Conservation (phyloP, 345 rosid species). For the Hypericum perforatum region DNA sequence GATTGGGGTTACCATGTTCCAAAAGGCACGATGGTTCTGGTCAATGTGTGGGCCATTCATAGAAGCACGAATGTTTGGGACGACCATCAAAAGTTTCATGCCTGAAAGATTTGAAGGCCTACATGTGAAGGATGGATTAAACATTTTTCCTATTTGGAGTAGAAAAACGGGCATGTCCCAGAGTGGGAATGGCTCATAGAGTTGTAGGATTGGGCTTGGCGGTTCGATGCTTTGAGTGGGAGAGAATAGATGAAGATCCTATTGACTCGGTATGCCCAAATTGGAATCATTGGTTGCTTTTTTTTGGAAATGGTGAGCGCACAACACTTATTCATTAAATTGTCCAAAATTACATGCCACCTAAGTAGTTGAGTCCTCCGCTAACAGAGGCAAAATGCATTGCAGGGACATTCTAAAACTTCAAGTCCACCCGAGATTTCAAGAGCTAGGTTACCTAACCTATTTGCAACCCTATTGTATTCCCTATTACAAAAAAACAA, state of each 20-base stretch:
- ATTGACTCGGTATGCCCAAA: slow-evolving; percentile 2
- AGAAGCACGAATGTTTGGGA: slow-evolving; percentile 9
- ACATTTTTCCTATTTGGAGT: slow-evolving; percentile 12
- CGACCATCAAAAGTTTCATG: slow-evolving; percentile 7
- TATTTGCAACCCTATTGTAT: too few relatives aligned
- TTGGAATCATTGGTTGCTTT: too few relatives aligned
- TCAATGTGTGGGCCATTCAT: slow-evolving; percentile 9
- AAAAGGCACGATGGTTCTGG: slow-evolving; percentile 4
- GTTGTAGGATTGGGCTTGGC: slow-evolving; percentile 4
- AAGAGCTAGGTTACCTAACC: too few relatives aligned
- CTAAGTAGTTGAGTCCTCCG: too few relatives aligned
- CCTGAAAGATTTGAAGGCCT: slow-evolving; percentile 9
- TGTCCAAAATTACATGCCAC: too few relatives aligned
- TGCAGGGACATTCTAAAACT: too few relatives aligned
- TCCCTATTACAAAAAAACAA: too few relatives aligned
- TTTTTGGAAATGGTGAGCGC: too few relatives aligned
- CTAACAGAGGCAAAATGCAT: too few relatives aligned
- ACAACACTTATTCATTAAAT: too few relatives aligned
- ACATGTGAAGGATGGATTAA: not conserved
- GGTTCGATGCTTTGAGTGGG: slow-evolving; percentile 12
- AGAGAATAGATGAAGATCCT: not conserved
- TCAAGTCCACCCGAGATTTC: too few relatives aligned
- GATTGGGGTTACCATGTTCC: slow-evolving; percentile 1
- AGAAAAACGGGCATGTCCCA: slow-evolving; percentile 9
- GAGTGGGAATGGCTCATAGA: slow-evolving; percentile 8